These are phyloP conservation scores for Vigna mungo DNA, from an alignment of 306 rosid genomes.

Conservation along the genomic window DNA sequence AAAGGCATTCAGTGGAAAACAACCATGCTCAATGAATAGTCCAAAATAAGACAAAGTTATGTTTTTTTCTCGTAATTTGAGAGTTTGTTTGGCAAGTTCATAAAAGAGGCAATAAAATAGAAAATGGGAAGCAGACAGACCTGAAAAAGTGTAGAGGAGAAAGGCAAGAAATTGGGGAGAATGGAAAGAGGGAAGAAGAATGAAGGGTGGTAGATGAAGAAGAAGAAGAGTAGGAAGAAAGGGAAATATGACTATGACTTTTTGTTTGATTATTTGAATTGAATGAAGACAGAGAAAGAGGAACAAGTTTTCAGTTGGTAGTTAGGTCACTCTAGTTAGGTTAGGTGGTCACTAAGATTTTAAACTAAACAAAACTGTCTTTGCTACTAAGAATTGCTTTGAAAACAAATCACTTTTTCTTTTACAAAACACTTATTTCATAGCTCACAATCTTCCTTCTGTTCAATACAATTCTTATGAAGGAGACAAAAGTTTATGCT, in stretches of 20 bases:
- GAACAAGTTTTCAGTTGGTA: slow-evolving; percentile 28
- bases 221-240: slow-evolving; percentile 10
- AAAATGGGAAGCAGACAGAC: slow-evolving; percentile 31
- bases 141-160: slow-evolving; percentile 26
- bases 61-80: background rate
- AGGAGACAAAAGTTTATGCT: no score
- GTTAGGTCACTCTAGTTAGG: slow-evolving; percentile 4
- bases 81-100: background rate
- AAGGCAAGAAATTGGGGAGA: slow-evolving; percentile 47
- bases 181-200: background rate
- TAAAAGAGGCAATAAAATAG: slow-evolving; percentile 12
- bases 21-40: background rate
- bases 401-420: no score
- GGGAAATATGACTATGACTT: background rate
- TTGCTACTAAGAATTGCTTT: no score
- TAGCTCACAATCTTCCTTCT: no score
- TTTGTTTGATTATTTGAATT: background rate
- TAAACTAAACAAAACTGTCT: background rate
- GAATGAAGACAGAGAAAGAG: slow-evolving; percentile 5
- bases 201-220: background rate
- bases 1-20: background rate
- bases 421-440: no score
- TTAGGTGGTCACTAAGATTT: background rate
- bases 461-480: no score
- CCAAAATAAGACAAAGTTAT: background rate